phyloP scores from a whole-genome alignment of 2,329 filamentous ascomycete genomes.

The Hymenoscyphus occultus region DNA sequence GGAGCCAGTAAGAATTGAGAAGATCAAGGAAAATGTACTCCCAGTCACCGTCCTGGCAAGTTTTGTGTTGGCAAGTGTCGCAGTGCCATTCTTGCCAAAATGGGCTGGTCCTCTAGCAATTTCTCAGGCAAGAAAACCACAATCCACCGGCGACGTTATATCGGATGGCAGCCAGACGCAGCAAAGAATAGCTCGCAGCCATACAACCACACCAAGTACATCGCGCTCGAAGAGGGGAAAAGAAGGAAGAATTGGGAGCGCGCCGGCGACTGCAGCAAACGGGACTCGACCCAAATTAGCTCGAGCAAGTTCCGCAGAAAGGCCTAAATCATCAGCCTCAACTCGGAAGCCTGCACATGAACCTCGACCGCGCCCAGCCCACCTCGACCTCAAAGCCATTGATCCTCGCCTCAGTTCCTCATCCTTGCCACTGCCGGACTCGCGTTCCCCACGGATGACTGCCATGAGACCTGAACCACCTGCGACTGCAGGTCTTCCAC shows the following conservation, averaged over 20 bases:
- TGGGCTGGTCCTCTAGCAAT: slow-evolving; percentile 79
- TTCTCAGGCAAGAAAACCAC: slow-evolving; percentile 75
- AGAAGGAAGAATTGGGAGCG: slow-evolving; percentile 41
- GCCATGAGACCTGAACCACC: slow-evolving; percentile 56
- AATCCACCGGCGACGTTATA: slow-evolving; percentile 59
- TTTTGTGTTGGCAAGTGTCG: slow-evolving; percentile 74
- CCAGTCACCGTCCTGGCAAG: slow-evolving; percentile 79
- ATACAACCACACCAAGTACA: slow-evolving; percentile 60
- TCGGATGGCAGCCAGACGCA: slow-evolving; percentile 51
- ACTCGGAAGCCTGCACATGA: slow-evolving; percentile 26
- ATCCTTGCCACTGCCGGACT: slow-evolving; percentile 63
- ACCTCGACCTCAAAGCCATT: slow-evolving; percentile 36
- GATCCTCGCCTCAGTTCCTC: slow-evolving; percentile 66
- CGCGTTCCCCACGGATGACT: slow-evolving; percentile 49
- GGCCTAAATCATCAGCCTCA: slow-evolving; percentile 27
- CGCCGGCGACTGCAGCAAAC: slow-evolving; percentile 32
- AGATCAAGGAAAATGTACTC: slow-evolving; percentile 77
- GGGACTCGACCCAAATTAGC: slow-evolving; percentile 26
- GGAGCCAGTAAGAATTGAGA: slow-evolving; percentile 65
- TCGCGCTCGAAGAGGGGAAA: slow-evolving; percentile 43
- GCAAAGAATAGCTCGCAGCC: slow-evolving; percentile 62
- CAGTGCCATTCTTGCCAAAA: slow-evolving; percentile 69
- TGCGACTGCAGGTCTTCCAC: slow-evolving; percentile 52
- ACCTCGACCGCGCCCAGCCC: slow-evolving; percentile 29
- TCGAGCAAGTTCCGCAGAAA: slow-evolving; percentile 28